These are phyloP conservation scores for Eucalyptus guilfoylei DNA, from an alignment of 345 rosid genomes.

Conservation along the genomic window DNA sequence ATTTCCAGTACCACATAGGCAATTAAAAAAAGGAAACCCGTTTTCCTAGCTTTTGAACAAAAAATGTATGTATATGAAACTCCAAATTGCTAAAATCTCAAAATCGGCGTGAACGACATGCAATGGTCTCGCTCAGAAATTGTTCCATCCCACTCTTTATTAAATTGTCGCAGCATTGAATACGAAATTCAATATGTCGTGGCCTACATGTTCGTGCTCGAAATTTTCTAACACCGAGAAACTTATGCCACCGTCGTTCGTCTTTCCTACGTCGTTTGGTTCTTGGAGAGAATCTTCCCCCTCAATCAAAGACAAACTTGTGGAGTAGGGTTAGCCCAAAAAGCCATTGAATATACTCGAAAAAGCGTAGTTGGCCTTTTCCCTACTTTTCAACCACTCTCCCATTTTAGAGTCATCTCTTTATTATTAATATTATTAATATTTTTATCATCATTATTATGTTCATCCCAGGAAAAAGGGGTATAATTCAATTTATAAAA, in stretches of 20 bases:
- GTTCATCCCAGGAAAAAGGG: not conserved
- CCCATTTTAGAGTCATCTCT: not conserved
- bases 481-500: not conserved
- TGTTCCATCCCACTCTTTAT: not conserved
- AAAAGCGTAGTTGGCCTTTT: not conserved
- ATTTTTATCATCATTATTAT: not conserved
- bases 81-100: not conserved
- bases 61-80: not conserved
- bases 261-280: not conserved
- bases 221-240: not conserved
- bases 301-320: not conserved
- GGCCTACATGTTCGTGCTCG: not conserved
- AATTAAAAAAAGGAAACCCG: not conserved
- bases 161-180: not conserved
- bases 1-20: not conserved
- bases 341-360: not conserved
- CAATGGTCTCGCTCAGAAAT: not conserved
- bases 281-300: not conserved
- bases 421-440: not conserved
- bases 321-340: not conserved
- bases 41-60: not conserved
- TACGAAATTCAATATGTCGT: not conserved
- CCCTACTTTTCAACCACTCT: not conserved
- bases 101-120: not conserved
- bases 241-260: not conserved